Evolutionary conservation across 2,329 filamentous ascomycete genomes (phyloP), one percentile per base, ranked within the genome.

Genomic region (Ophiocordyceps camponoti-saundersi): DNA sequence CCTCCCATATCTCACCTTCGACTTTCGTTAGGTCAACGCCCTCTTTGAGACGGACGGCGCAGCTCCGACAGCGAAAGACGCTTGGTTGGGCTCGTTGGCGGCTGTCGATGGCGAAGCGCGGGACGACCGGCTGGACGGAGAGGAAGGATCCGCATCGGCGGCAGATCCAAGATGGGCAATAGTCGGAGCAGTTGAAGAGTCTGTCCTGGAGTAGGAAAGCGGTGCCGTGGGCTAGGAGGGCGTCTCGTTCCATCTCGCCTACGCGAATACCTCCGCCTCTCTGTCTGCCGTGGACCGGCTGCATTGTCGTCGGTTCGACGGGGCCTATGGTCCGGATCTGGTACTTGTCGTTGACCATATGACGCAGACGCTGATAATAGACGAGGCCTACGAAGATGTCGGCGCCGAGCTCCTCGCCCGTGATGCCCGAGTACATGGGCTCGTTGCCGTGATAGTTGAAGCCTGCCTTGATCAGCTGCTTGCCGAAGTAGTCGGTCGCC

Each of bases 271-370:
- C 92, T 68, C 92, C 92, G 60, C 90, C 92, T 65, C 90, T 86
- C 62, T 93, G 92, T 62, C 92, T 76, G 53, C 92, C 92, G 71
- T 96, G 95, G 72, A 98, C 92, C 40, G 92, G 92, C 62, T 98
- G 92, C 30, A 90, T 89, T 0, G 90, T 96, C 16, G 92, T 79
- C 22, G 82, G 78, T 47, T 92, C 92, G 42, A 95, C 83, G 1
- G 89, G 89, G 47, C 92, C 92, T 0, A 92, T 96, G 3, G 92
- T 96, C 65, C 92, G 81, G 48, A 96, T 92, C 65, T 98, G 92
- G 73, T 85, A 98, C 67, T 98, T 98, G 67, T 98, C 92, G 75
- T 95, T 96, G 48, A 98, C 92, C 92, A 98, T 98, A 80, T 98
- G 92, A 62, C 92, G 77, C 50, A 98, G 75, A 64, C 92, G 82